Evolutionary conservation across 768 basidiomycete genomes (phyloP), one percentile per base, ranked within the genome.

Genomic region (Mycena rosella): DNA sequence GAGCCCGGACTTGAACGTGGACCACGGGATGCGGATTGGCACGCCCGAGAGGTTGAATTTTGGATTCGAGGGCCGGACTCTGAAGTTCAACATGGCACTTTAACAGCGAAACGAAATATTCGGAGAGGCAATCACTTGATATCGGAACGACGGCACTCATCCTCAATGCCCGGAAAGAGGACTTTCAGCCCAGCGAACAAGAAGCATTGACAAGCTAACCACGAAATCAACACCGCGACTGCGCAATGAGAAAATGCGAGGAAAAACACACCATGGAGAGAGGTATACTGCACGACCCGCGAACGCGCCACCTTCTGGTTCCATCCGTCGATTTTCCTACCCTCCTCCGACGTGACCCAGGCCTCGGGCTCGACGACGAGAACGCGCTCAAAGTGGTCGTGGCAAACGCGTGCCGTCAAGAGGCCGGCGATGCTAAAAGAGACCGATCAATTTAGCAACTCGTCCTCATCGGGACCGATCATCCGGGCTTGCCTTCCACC

Each of bases 331-430:
- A 62, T 45, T 22, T 47, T 38, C 29, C 72, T 44, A 24, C 72
- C 75, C 32, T 74, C 72, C 27, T 73, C 60, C 0, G 70, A 61
- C 5, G 69, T 63, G 2, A 74, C 26, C 74, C 75, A 78, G n/a
- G 54, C 58, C 44, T 80, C 79, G 20, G 79, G 65, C 42, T 80
- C 79, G 42, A 80, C 66, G 36, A 80, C 71, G 18, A 79, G 38
- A 45, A 80, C 79, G 2, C 66, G 56, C 40, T 78, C 74, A 61
- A 79, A 80, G 54, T 78, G 77, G 57, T 75, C 73, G 22, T 76
- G 72, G 53, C 78, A 79, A 24, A 78, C 68, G 9, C 77, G 69
- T 2, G 79, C 79, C 10, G 79, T 63, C 14, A 76, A 53, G 11
- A 80, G 61, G 1, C 79, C 79, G 9, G 73, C 74, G 18, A 79